These are phyloP conservation scores for Cubamyces lactineus DNA, from an alignment of 768 basidiomycete genomes.

Conservation along the genomic window DNA sequence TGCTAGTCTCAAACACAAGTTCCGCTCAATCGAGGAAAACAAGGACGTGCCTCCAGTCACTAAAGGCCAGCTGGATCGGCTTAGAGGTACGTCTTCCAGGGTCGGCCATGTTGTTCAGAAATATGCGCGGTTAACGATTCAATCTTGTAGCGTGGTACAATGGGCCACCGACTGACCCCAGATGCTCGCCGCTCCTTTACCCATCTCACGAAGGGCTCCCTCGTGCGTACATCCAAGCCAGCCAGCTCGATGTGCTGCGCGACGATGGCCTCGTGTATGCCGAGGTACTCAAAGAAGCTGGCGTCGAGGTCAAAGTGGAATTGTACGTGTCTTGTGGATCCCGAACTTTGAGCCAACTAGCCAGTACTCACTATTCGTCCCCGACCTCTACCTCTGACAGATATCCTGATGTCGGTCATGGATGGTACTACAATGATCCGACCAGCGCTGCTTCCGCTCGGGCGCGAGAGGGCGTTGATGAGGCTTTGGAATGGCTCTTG, in stretches of 20 bases:
- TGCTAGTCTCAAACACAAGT: constrained; percentile 25
- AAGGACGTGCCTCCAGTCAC: constrained; percentile 23
- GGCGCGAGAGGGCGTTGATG: constrained; percentile 22
- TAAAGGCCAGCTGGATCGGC: background rate
- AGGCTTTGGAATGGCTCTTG: constrained; percentile 30
- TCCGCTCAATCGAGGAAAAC: constrained; percentile 31
- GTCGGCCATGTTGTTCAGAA: too few relatives aligned
- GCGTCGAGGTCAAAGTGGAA: constrained; percentile 29
- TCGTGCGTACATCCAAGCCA: constrained; percentile 31
- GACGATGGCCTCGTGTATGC: constrained; percentile 37
- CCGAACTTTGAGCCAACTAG: background rate
- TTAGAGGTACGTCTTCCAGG: background rate
- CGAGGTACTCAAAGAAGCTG: constrained; percentile 28
- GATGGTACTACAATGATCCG: constrained; percentile 21
- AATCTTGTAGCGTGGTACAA: background rate
- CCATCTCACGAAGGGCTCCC: constrained; percentile 26
- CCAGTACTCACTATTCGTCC: background rate
- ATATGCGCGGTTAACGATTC: too few relatives aligned
- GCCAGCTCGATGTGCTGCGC: constrained; percentile 31
- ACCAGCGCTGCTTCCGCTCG: constrained; percentile 16
- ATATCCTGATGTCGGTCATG: constrained; percentile 33
- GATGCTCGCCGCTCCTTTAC: background rate
- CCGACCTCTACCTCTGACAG: constrained; percentile 5
- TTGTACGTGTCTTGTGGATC: constrained; percentile 22
- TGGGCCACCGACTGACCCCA: constrained; percentile 2